Percentiles rank a stretch among this genome's conserved stretches.
phyloP scores from a whole-genome alignment of 208 protist species.

The Trypanosoma mega region DNA sequence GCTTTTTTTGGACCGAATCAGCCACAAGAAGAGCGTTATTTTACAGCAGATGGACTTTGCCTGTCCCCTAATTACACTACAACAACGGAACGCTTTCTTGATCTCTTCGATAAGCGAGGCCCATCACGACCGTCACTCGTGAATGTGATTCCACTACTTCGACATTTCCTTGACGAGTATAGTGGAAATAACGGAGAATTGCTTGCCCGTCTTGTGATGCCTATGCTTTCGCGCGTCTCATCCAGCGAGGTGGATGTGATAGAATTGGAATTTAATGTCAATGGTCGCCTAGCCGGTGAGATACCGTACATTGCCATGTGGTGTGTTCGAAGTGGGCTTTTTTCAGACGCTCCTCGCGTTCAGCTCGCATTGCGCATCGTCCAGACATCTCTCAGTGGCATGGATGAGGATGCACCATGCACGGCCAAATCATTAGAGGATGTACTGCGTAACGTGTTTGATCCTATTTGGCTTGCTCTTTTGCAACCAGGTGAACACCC shows the following conservation, averaged over 20 bases:
- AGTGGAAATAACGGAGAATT: slow-evolving; percentile 36
- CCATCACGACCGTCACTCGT: slow-evolving; percentile 20
- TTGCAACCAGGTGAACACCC: slow-evolving; percentile 76
- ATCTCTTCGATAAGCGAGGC: slow-evolving; percentile 20
- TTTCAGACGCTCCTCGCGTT: slow-evolving; percentile 25
- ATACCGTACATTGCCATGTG: slow-evolving; percentile 59
- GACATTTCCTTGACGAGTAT: slow-evolving; percentile 45
- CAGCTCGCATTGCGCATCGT: slow-evolving; percentile 53
- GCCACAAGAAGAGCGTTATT: slow-evolving; percentile 20
- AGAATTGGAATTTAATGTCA: slow-evolving; percentile 74
- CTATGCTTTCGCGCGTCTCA: slow-evolving; percentile 38
- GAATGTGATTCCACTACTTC: slow-evolving; percentile 35
- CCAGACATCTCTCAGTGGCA: slow-evolving; percentile 31
- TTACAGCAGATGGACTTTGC: slow-evolving; percentile 53
- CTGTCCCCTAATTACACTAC: slow-evolving; percentile 49
- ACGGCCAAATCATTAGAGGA: slow-evolving; percentile 35
- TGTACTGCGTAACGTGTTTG: slow-evolving; percentile 96
- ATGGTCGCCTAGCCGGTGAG: slow-evolving; percentile 42
- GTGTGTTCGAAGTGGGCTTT: slow-evolving; percentile 56
- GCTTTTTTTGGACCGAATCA: slow-evolving; percentile 25
- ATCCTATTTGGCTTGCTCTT: slow-evolving; percentile 96
- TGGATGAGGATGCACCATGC: background rate
- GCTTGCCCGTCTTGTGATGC: slow-evolving; percentile 43
- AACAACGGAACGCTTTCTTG: slow-evolving; percentile 1
- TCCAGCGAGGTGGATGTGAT: slow-evolving; percentile 33